Conservation (phyloP, 345 rosid genomes). For the Pelargonium nanum region DNA sequence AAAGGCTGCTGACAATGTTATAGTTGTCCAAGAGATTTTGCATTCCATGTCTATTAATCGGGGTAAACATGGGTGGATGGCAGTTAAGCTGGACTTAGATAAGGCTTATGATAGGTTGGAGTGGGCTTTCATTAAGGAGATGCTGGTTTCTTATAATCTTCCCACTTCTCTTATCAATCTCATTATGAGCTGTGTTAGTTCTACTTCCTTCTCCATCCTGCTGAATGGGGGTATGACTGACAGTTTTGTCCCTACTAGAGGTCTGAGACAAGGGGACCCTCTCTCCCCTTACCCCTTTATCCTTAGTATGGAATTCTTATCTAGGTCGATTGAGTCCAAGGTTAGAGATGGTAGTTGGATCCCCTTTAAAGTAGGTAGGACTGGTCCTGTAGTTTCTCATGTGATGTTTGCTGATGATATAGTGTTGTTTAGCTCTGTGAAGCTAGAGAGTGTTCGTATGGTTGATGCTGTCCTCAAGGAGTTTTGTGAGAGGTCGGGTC, state of each 20-base stretch:
- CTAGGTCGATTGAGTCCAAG: no score
- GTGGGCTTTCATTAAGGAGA: neutral
- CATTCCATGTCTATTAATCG: neutral
- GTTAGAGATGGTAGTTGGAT: no score
- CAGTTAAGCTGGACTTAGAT: slow-evolving; percentile 1
- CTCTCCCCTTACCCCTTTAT: neutral
- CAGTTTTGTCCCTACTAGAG: neutral
- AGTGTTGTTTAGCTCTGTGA: no score
- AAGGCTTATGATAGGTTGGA: neutral
- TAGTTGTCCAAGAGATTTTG: neutral
- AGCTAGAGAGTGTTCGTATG: no score
- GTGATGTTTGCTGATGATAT: no score
- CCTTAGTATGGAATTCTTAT: slow-evolving; percentile 3
- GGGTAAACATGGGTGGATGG: neutral
- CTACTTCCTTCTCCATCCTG: neutral
- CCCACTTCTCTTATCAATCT: neutral
- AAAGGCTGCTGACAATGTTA: neutral
- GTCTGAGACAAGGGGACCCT: neutral
- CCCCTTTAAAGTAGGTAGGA: no score
- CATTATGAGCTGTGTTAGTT: neutral
- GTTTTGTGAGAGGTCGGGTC: no score
- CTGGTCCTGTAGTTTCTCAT: no score
- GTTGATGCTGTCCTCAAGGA: no score
- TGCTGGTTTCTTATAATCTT: neutral
- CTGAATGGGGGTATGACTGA: neutral